Evolutionary conservation across 371 early-diverging fungal genomes (phyloP).

Genomic region (Mortierella sp.): DNA sequence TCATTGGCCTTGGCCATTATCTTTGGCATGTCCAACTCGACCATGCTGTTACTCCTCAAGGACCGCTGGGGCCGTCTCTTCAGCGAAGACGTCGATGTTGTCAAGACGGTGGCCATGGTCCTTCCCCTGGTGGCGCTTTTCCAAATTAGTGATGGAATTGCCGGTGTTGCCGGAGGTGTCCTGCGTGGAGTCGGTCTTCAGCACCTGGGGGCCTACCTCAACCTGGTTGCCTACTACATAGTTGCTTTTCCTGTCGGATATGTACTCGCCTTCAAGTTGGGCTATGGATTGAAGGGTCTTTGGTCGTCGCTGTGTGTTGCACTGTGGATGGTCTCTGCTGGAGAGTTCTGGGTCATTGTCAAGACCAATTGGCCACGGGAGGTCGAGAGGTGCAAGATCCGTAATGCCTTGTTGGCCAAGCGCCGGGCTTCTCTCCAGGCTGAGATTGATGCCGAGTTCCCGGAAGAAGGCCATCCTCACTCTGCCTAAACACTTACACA

Average conservation of each 20-base stretch:
- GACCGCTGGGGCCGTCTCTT: constrained; percentile 73
- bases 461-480: constrained; percentile 6
- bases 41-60: constrained; percentile 57
- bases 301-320: constrained; percentile 76
- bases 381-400: constrained; percentile 25
- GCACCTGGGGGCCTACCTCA: constrained; percentile 77
- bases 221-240: constrained; percentile 76
- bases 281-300: constrained; percentile 74
- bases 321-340: constrained; percentile 59
- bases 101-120: constrained; percentile 75
- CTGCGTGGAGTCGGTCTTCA: constrained; percentile 84
- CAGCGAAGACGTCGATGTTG: constrained; percentile 77
- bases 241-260: constrained; percentile 80
- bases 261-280: constrained; percentile 67
- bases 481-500: background rate
- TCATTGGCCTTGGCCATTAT: constrained; percentile 53
- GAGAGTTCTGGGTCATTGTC: constrained; percentile 30
- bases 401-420: constrained; percentile 28
- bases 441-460: constrained; percentile 31
- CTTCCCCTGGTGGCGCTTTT: constrained; percentile 85
- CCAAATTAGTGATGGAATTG: constrained; percentile 82
- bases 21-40: constrained; percentile 44
- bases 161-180: constrained; percentile 78
- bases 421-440: constrained; percentile 35
- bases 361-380: constrained; percentile 48